Percentiles rank a stretch among this genome's conserved stretches.
Evolutionary conservation across 2,329 filamentous ascomycete genomes (phyloP).

Genomic region (Calonectria crousiana): DNA sequence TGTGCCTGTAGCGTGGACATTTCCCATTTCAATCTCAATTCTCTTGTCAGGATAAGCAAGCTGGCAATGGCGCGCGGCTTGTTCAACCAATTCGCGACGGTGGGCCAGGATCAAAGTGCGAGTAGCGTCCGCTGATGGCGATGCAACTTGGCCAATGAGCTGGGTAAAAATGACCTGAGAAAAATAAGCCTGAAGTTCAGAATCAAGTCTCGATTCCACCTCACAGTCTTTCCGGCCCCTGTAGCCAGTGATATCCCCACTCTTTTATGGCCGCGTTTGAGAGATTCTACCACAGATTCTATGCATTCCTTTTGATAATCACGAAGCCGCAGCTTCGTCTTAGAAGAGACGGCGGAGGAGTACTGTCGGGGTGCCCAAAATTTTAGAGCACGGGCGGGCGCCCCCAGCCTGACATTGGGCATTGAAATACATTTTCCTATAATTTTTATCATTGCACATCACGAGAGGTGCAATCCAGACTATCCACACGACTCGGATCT

Average conservation of each 20-base stretch:
- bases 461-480: conserved; percentile 34
- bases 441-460: conserved; percentile 54
- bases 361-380: conserved; percentile 35
- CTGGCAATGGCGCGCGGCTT: conserved; percentile 88
- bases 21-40: conserved; percentile 94
- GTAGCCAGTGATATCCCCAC: conserved; percentile 89
- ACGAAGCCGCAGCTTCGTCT: conserved; percentile 70
- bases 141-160: conserved; percentile 81
- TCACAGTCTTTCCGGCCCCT: conserved; percentile 87
- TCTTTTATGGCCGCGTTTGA: conserved; percentile 79
- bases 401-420: conserved; percentile 27
- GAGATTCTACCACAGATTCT: conserved; percentile 78
- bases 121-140: conserved; percentile 63
- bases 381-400: conserved; percentile 15
- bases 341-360: conserved; percentile 36
- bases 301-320: conserved; percentile 95
- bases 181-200: conserved; percentile 24
- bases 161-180: conserved; percentile 92
- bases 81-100: conserved; percentile 91
- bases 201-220: conserved; percentile 35
- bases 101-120: conserved; percentile 94
- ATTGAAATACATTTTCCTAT: conserved; percentile 45
- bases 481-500: conserved; percentile 18
- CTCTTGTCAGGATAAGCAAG: conserved; percentile 82
- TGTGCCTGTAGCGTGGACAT: conserved; percentile 77